Conservation (phyloP, 768 basidiomycete species). For the Termitomyces heimii region DNA sequence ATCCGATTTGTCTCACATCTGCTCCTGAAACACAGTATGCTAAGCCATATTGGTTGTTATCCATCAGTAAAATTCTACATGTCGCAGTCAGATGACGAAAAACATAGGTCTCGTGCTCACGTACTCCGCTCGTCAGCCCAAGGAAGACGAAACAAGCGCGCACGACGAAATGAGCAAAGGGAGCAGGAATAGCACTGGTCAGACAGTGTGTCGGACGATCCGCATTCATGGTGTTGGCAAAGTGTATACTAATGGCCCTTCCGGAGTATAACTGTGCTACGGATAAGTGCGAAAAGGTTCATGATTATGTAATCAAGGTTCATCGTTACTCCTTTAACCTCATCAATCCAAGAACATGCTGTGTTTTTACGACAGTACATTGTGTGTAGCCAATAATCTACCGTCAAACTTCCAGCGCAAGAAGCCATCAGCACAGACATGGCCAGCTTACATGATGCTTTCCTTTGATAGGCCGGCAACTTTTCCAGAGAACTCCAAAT, state of each 20-base stretch:
- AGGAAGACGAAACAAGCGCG: not conserved
- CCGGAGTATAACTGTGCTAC: not conserved
- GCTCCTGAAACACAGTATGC: not conserved
- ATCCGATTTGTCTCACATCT: not conserved
- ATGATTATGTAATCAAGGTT: too few relatives aligned
- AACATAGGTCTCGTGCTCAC: not conserved
- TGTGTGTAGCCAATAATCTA: not conserved
- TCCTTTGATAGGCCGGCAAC: not conserved
- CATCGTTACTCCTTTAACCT: too few relatives aligned
- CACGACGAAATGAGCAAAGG: not conserved
- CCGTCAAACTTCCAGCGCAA: too few relatives aligned
- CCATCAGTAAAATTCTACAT: not conserved
- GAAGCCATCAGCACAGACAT: not conserved
- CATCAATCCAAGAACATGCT: too few relatives aligned
- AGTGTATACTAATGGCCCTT: not conserved
- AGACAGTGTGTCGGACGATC: not conserved
- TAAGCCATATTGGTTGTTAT: not conserved
- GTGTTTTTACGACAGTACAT: not conserved
- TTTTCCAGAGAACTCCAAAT: not conserved
- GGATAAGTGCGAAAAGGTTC: too few relatives aligned
- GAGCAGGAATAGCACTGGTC: not conserved
- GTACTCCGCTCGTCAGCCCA: not conserved
- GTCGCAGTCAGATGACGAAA: conserved; percentile 2
- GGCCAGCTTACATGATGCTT: not conserved
- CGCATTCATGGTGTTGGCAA: not conserved